Conservation (phyloP, 345 rosid genomes). For the Euphorbia pulcherrima region DNA sequence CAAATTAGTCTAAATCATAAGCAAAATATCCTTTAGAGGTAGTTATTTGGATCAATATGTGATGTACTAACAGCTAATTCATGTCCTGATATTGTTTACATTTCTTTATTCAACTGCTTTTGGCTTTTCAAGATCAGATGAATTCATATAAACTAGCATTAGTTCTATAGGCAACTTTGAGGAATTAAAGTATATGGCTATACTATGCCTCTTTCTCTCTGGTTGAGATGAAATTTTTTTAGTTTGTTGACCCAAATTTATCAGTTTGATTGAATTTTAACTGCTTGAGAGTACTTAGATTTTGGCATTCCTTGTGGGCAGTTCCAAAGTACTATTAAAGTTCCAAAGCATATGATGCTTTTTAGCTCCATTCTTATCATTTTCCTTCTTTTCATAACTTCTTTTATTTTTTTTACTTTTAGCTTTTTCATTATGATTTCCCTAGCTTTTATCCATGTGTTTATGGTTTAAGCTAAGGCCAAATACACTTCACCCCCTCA, state of each 20-base stretch:
- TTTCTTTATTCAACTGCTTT: neutral
- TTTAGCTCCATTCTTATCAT: neutral
- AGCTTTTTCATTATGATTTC: neutral
- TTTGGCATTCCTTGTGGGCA: slow-evolving; percentile 2
- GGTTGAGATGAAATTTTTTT: neutral
- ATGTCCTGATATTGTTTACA: neutral
- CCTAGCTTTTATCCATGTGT: neutral
- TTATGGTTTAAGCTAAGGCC: neutral
- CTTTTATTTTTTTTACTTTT: no score
- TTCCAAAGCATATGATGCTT: slow-evolving; percentile 1
- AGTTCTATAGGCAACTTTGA: neutral
- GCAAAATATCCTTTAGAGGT: neutral
- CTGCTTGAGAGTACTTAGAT: neutral
- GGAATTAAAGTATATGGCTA: neutral
- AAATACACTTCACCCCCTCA: no score
- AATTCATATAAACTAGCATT: no score
- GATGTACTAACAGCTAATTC: neutral
- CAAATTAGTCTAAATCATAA: neutral
- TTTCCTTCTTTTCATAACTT: no score
- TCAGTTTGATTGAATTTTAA: neutral
- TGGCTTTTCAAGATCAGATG: no score
- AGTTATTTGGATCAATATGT: neutral
- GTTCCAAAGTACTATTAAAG: neutral
- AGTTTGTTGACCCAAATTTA: neutral
- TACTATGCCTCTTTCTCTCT: neutral